Evolutionary conservation across 176 grass and related monocot species (phyloP), one percentile per base, ranked within the genome.

Genomic region (Oryza officinalis): DNA sequence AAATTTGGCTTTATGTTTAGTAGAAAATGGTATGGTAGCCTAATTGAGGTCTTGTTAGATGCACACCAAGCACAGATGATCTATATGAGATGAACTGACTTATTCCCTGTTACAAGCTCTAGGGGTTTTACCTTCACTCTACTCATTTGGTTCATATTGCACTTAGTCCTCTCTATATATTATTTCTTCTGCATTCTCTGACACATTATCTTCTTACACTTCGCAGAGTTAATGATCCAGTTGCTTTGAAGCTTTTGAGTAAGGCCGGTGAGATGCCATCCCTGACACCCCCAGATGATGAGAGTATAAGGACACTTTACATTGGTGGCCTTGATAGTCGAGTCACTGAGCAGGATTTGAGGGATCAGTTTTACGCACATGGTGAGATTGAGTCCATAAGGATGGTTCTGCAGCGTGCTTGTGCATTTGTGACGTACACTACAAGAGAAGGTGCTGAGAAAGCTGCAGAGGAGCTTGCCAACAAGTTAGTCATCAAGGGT

Each of bases 201-300:
- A 90, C 69, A 71, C 6, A 4, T 67, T 67, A 4, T 28, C 6
- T 13, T 75, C 14, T 77, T 90, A 33, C 35, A 75, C 25, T 67
- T 47, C 84, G 73, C 86, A 99, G 96, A 92, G 85, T 99, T 79
- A 94, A 99, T 41, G 93, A 99, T 45, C 96, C 96, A 47, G 93
- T 99, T 84, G 93, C 96, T 59, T 1, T 84, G 79, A 99, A 99
- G 83, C 86, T 99, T 73, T 78, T 99, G 85, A 10, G 93, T 50
- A 99, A 96, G 93, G 93, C 93, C 27, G 93, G 93, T 81, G 96
- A 99, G 78, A 99, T 99, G 96, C 93, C 96, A 63, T 87, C 96
- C 14, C 79, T 94, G 71, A 81, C 88, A 73, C 91, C 93, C 1
- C 96, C 96, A 27, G 96, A 99, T 59, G 96, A 96, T 78, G 93